Conservation (phyloP, 1,139 yeast genomes). For the Kluyveromyces sp. region DNA sequence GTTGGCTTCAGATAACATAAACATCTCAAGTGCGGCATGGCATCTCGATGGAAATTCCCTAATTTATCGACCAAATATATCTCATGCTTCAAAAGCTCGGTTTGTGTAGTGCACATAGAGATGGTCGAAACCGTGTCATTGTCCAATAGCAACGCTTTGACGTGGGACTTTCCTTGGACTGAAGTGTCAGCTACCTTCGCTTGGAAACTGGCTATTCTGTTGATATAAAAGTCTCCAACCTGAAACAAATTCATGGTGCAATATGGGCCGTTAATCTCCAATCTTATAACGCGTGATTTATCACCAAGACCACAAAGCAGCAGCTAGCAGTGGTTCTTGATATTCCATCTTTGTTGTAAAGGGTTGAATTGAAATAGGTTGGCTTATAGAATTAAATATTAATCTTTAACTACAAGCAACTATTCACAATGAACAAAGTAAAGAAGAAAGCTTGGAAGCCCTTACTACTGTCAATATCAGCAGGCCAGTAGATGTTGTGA, state of each 20-base stretch:
- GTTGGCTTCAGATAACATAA: conserved; percentile 74
- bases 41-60: conserved; percentile 59
- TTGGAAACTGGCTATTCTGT: conserved; percentile 38
- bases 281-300: too few species aligned
- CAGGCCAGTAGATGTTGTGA: neutral
- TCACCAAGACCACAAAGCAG: too few species aligned
- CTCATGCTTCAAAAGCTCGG: conserved; percentile 72
- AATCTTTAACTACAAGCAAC: too few species aligned
- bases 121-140: conserved; percentile 71
- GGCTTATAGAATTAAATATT: too few species aligned
- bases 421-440: too few species aligned
- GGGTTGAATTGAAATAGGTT: too few species aligned
- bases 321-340: neutral
- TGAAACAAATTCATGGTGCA: conserved; percentile 45
- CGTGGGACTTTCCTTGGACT: conserved; percentile 38
- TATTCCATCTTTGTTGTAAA: neutral
- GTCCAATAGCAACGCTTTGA: conserved; percentile 75
- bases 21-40: conserved; percentile 78
- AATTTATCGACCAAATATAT: conserved; percentile 71
- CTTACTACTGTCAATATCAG: too few species aligned
- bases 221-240: conserved; percentile 45
- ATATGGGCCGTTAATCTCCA: neutral
- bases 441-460: too few species aligned
- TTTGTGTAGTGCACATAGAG: conserved; percentile 82
- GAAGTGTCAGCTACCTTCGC: conserved; percentile 17